Percentiles rank a stretch among this genome's conserved stretches.
phyloP scores from a whole-genome alignment of 225 moss, liverwort and hornwort species.

The Neckera pumila region DNA sequence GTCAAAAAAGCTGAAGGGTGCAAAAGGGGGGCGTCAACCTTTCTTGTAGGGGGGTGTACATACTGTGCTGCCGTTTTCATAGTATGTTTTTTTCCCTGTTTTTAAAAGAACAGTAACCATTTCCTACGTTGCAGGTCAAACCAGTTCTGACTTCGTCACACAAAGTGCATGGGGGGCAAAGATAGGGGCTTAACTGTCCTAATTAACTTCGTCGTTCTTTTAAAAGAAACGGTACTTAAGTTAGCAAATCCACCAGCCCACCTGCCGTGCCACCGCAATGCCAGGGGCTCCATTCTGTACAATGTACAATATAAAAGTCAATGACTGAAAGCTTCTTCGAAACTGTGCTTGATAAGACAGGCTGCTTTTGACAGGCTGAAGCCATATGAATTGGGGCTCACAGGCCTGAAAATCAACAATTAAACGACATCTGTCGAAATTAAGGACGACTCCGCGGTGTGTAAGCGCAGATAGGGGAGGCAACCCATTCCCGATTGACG shows the following conservation, averaged over 20 bases:
- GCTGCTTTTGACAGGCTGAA: neutral
- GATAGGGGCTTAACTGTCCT: neutral
- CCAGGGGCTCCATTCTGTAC: neutral
- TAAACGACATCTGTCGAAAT: neutral
- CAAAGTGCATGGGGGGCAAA: neutral
- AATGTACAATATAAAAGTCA: neutral
- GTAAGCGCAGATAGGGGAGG: neutral
- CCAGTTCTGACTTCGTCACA: neutral
- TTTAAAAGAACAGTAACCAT: neutral
- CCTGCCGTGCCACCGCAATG: neutral
- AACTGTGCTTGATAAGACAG: neutral
- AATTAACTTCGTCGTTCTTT: neutral
- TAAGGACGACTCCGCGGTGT: neutral
- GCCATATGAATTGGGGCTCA: neutral
- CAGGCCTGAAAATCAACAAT: neutral
- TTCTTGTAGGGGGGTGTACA: too few species aligned
- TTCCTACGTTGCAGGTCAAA: neutral
- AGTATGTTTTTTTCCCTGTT: neutral
- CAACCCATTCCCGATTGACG: too few species aligned
- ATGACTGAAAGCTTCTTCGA: neutral
- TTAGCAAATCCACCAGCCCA: neutral
- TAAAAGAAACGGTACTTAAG: neutral
- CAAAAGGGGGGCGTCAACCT: too few species aligned
- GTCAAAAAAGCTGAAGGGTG: too few species aligned
- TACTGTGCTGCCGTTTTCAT: neutral